Base-by-base conservation (phyloP, 371 early-diverging fungal species). In the Mucor racemosus region DNA sequence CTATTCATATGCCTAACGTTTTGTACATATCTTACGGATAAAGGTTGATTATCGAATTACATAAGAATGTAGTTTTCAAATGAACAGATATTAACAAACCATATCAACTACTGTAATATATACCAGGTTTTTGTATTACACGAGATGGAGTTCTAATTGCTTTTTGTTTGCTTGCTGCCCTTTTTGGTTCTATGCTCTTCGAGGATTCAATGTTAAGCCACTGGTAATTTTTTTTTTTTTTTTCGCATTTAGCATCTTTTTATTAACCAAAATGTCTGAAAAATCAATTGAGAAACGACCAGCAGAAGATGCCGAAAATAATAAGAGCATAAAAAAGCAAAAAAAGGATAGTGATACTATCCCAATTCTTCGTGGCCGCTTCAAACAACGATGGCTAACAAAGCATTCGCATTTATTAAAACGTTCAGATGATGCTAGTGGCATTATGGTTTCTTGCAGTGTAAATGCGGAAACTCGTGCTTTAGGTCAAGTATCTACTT, bases 391-490 rank as follows among this genome's bases (percentile, higher is more conserved):
- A 33, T 86, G 76, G 74, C 71, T 86, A n/a, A 67, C 77, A 5
- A 86, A 86, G 26, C 87, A 86, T 63, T 77, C 84, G 4, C 76
- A 77, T 40, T 62, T 86, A 9, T 62, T 84, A 14, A 80, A 81
- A 48, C 71, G 80, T 19, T 74, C 78, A 10, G 80, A 81, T 42
- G 67, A 64, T 38, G 77, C 74, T 3, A 68, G 60, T 33, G 84
- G 84, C 4, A 53, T 84, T 14, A 67, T 86, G 64, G 77, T 86
- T 3, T 77, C 84, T 26, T 82, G 84, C 50, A 64, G 40, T 31
- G 80, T 84, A 17, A 71, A 81, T 48, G 68, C 74, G 7, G 87
- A 86, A 58, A 86, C 87, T 7, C 71, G 87, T 40, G 87, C 87
- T 15, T 59, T 86, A 58, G 85, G 87, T 13, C 87, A 87, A 72